A percentile compares a stretch with the other conserved stretches of the same genome.
Evolutionary conservation across 2,329 filamentous ascomycete species (phyloP).

Genomic region (Cercospora sojina): DNA sequence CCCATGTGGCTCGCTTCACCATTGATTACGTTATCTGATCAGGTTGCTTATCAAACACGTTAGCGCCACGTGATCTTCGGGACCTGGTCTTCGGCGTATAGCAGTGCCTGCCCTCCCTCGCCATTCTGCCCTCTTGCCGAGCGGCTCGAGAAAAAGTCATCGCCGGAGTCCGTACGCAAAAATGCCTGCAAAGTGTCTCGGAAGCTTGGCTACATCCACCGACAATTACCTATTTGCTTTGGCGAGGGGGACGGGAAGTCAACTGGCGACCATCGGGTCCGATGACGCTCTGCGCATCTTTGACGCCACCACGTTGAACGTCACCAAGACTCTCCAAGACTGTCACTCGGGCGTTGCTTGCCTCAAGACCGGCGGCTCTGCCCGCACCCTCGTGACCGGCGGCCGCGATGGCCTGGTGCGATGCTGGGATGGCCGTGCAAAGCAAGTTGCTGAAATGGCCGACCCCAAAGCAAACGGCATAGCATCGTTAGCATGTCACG

Average conservation of each 20-base stretch:
- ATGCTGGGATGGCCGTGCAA: constrained; percentile 30
- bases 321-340: constrained; percentile 51
- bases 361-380: constrained; percentile 47
- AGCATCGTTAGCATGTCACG: constrained; percentile 63
- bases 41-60: no score
- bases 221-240: constrained; percentile 58
- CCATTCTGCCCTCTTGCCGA: neutral
- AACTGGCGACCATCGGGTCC: constrained; percentile 64
- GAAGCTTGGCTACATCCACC: constrained; percentile 10
- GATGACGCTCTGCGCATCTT: constrained; percentile 69
- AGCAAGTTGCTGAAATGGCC: constrained; percentile 25
- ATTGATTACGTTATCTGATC: no score
- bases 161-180: neutral
- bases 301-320: constrained; percentile 57
- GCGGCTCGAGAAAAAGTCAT: neutral
- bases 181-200: constrained; percentile 11
- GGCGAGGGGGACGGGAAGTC: constrained; percentile 38
- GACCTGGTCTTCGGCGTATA: neutral
- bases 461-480: constrained; percentile 56
- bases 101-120: neutral
- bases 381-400: constrained; percentile 60
- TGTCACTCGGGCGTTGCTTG: constrained; percentile 64
- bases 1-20: no score
- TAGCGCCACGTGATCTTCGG: neutral
- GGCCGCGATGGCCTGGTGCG: constrained; percentile 67